phyloP scores from a whole-genome alignment of 371 early-diverging fungal genomes.

The Mucor circinelloides region DNA sequence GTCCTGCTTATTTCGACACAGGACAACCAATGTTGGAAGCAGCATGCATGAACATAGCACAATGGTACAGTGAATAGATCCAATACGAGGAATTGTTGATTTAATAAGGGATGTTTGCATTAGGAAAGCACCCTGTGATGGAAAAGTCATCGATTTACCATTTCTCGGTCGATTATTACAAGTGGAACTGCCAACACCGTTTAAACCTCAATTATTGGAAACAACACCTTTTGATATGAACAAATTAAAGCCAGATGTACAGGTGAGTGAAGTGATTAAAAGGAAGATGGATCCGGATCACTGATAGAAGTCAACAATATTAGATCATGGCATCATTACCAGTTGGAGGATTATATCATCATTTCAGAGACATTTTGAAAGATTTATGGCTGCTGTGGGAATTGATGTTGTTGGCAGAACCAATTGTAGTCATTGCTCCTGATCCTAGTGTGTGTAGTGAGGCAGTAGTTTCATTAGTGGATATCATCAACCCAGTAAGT shows the following conservation, averaged over 20 bases:
- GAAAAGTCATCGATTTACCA: constrained; percentile 63
- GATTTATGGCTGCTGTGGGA: constrained; percentile 95
- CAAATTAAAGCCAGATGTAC: constrained; percentile 67
- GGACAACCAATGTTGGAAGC: constrained; percentile 83
- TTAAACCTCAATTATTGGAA: constrained; percentile 82
- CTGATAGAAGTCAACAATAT: neutral
- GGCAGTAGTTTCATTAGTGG: constrained; percentile 83
- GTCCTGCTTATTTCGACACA: constrained; percentile 78
- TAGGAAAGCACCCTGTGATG: constrained; percentile 37
- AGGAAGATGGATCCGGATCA: neutral
- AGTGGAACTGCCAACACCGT: constrained; percentile 77
- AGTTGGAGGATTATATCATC: constrained; percentile 70
- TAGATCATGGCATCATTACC: constrained; percentile 74
- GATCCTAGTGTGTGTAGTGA: constrained; percentile 88
- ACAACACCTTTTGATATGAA: constrained; percentile 73
- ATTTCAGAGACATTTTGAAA: constrained; percentile 78
- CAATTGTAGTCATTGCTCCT: constrained; percentile 87
- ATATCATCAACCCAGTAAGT: constrained; percentile 91
- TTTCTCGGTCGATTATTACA: constrained; percentile 71
- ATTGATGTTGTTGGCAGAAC: constrained; percentile 90
- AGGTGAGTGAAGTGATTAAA: constrained; percentile 30
- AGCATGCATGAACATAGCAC: constrained; percentile 78
- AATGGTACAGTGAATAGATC: constrained; percentile 61
- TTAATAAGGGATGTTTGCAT: neutral
- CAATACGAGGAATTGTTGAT: neutral